A percentile compares a stretch with the other conserved stretches of the same genome.
phyloP scores from a whole-genome alignment of 2,329 filamentous ascomycete species.

The Saccharata proteae region DNA sequence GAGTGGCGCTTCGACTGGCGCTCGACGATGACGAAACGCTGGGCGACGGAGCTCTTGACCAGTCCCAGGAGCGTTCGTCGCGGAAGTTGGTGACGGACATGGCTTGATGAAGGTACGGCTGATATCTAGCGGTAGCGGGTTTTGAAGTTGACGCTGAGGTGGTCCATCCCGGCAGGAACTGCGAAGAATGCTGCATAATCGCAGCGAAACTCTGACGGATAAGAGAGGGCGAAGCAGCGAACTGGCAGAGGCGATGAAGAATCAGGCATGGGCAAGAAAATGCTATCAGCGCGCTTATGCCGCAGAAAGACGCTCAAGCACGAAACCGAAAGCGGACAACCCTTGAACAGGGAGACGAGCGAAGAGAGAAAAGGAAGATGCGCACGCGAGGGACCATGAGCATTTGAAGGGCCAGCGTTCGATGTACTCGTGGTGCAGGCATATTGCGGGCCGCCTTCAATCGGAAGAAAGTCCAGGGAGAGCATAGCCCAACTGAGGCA shows the following conservation, averaged over 20 bases:
- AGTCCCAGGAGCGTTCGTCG: conserved; percentile 24
- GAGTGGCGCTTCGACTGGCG: conserved; percentile 24
- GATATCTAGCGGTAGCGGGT: conserved; percentile 5
- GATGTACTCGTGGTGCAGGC: too few species aligned
- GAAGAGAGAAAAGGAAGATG: too few species aligned
- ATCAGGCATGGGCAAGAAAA: background rate
- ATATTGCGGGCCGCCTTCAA: too few species aligned
- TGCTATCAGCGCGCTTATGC: background rate
- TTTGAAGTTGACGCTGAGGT: background rate
- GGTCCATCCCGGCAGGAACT: conserved; percentile 4
- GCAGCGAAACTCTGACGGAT: background rate
- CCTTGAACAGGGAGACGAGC: conserved; percentile 12
- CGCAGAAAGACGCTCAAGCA: conserved; percentile 1
- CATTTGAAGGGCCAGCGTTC: too few species aligned
- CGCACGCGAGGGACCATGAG: too few species aligned
- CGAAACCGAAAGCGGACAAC: background rate
- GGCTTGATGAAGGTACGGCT: conserved; percentile 24
- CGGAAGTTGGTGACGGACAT: conserved; percentile 29
- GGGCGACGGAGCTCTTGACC: conserved; percentile 21
- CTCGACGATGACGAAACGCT: conserved; percentile 28
- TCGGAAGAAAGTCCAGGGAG: too few species aligned
- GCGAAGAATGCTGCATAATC: conserved; percentile 5
- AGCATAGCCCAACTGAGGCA: too few species aligned
- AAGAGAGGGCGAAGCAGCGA: background rate
- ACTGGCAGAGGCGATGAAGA: background rate